phyloP scores from a whole-genome alignment of 2,329 filamentous ascomycete genomes.

The Tothia fuscella region DNA sequence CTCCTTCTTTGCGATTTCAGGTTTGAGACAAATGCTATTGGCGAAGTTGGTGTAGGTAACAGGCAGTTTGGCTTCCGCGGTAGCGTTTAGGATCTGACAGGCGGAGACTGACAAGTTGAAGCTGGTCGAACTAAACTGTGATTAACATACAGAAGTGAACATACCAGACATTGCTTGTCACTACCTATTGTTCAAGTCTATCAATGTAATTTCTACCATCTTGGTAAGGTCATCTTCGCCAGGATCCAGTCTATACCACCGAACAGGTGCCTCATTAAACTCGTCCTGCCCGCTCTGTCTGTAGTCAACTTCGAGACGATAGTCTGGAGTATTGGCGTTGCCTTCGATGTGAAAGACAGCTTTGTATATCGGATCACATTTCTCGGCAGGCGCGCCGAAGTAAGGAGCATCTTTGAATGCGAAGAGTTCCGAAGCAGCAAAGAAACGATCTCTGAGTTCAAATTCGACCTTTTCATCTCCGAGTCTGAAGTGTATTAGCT shows the following conservation, averaged over 20 bases:
- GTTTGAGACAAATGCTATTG: neutral
- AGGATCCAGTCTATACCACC: neutral
- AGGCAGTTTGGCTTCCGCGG: neutral
- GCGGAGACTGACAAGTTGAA: neutral
- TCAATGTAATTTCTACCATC: conserved; percentile 4
- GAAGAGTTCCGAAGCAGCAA: neutral
- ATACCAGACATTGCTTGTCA: neutral
- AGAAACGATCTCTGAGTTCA: neutral
- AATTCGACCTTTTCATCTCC: neutral
- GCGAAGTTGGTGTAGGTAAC: neutral
- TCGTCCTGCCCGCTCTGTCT: neutral
- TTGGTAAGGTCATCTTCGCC: neutral
- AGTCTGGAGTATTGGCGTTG: neutral
- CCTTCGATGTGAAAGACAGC: neutral
- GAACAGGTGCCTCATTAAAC: neutral
- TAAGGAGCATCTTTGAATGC: neutral
- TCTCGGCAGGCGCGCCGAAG: neutral
- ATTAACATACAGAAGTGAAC: neutral
- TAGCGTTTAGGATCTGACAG: neutral
- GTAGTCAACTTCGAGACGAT: conserved; percentile 1
- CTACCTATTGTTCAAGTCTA: conserved; percentile 6
- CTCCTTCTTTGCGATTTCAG: conserved; percentile 1
- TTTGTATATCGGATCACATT: neutral
- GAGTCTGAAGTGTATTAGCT: neutral
- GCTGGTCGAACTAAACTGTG: neutral